phyloP scores from a whole-genome alignment of 768 basidiomycete genomes.

The Polyporus arcularius region DNA sequence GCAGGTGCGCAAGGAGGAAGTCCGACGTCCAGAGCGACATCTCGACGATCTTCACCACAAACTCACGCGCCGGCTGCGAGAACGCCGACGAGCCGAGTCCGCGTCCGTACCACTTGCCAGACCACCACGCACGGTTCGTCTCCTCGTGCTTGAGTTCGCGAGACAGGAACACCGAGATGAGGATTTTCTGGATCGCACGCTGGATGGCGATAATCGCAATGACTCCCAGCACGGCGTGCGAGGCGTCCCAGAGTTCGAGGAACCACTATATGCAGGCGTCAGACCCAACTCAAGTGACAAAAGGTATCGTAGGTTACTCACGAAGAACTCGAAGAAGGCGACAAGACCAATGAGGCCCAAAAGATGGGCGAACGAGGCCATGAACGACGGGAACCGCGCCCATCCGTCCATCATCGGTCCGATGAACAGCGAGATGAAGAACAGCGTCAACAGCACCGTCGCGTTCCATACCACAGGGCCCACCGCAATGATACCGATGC shows the following conservation, averaged over 20 bases:
- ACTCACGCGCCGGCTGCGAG: constrained; percentile 96
- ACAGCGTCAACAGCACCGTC: constrained; percentile 77
- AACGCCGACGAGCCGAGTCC: constrained; percentile 89
- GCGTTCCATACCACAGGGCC: constrained; percentile 97
- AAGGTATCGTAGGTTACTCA: constrained; percentile 44
- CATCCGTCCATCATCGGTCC: constrained; percentile 87
- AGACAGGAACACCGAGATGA: constrained; percentile 92
- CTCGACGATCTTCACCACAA: constrained; percentile 97
- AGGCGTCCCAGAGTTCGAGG: constrained; percentile 95
- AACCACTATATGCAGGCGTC: constrained; percentile 67
- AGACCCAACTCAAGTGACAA: constrained; percentile 18
- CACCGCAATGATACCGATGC: constrained; percentile 84
- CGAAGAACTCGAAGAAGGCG: constrained; percentile 95
- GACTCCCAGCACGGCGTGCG: constrained; percentile 92
- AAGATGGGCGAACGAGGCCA: constrained; percentile 91
- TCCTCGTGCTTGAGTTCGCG: constrained; percentile 99
- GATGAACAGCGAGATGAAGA: constrained; percentile 90
- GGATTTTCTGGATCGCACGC: constrained; percentile 89
- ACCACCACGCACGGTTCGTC: constrained; percentile 99
- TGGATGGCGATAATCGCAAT: constrained; percentile 90
- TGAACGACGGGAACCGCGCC: constrained; percentile 86
- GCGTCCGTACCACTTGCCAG: constrained; percentile 96
- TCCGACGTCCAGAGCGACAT: constrained; percentile 97
- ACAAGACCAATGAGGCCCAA: constrained; percentile 79
- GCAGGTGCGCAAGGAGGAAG: constrained; percentile 82